Evolutionary conservation across 805 yeast genomes (phyloP).

Genomic region (baker's yeast (Saccharomyces cerevisiae)): DNA sequence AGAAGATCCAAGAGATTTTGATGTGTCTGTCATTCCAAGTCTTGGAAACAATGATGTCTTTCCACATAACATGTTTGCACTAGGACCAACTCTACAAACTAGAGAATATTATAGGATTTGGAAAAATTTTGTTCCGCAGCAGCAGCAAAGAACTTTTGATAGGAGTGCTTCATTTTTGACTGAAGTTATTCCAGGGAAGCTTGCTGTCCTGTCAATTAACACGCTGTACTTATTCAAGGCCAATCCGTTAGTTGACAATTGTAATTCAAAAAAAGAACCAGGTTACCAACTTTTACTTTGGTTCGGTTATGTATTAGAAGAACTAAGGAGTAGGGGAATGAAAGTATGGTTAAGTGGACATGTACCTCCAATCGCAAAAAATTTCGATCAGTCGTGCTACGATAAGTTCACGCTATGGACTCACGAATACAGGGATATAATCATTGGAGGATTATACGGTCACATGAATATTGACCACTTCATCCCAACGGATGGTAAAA

Average conservation of each 20-base stretch:
- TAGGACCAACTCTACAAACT: slow-evolving; percentile 86
- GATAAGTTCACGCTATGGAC: slow-evolving; percentile 74
- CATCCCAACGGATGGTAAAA: slow-evolving; percentile 62
- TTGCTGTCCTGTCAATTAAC: slow-evolving; percentile 73
- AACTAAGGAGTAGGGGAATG: slow-evolving; percentile 62
- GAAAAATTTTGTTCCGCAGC: slow-evolving; percentile 65
- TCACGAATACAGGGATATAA: slow-evolving; percentile 74
- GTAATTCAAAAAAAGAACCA: slow-evolving; percentile 65
- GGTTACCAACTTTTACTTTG: slow-evolving; percentile 71
- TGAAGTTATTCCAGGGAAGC: slow-evolving; percentile 70
- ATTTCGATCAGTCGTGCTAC: slow-evolving; percentile 63
- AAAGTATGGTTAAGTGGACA: slow-evolving; percentile 86
- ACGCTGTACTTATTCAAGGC: slow-evolving; percentile 67
- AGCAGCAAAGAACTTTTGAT: slow-evolving; percentile 66
- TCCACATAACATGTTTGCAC: slow-evolving; percentile 77
- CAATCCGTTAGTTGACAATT: slow-evolving; percentile 76
- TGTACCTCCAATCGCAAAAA: slow-evolving; percentile 79
- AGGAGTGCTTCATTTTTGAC: slow-evolving; percentile 66
- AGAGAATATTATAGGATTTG: slow-evolving; percentile 68
- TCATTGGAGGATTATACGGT: slow-evolving; percentile 76
- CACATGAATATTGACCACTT: slow-evolving; percentile 89
- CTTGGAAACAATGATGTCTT: slow-evolving; percentile 84
- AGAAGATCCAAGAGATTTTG: slow-evolving; percentile 37
- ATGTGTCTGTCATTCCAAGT: slow-evolving; percentile 53
- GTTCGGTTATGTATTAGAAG: slow-evolving; percentile 68